Evolutionary conservation across 1,284 basidiomycete species (phyloP).

Genomic region (Phylloporus sp.): DNA sequence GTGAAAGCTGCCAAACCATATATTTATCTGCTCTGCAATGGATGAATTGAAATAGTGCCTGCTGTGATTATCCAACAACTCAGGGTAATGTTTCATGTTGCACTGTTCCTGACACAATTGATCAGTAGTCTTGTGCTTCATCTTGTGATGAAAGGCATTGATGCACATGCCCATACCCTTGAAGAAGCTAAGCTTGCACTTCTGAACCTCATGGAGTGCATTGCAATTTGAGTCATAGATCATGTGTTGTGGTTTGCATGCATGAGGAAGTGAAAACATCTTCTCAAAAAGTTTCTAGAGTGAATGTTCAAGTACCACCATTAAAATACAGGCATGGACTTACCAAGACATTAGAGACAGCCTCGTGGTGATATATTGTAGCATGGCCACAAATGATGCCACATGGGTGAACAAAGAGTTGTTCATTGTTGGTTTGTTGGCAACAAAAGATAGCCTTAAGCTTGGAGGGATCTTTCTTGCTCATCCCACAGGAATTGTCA

Average conservation of each 20-base stretch:
- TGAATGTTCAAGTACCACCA: too few relatives aligned
- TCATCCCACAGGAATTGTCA: too few relatives aligned
- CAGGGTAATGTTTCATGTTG: neutral
- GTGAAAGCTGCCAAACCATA: neutral
- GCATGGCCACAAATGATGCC: neutral
- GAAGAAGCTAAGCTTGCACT: neutral
- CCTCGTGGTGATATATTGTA: neutral
- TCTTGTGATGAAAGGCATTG: too few relatives aligned
- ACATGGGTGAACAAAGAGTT: neutral
- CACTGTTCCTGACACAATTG: neutral
- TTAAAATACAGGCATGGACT: neutral
- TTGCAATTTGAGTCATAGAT: conserved; percentile 3
- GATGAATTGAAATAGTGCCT: neutral
- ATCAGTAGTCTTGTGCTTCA: neutral
- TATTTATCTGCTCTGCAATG: neutral
- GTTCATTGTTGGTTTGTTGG: neutral
- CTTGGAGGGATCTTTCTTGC: too few relatives aligned
- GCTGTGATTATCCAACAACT: neutral
- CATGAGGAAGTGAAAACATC: neutral
- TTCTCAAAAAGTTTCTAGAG: neutral
- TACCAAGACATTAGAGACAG: neutral
- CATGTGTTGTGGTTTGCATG: neutral
- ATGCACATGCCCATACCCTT: too few relatives aligned
- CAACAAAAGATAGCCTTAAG: neutral
- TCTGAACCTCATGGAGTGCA: neutral